Percentiles rank a stretch among this genome's conserved stretches.
Conservation (phyloP, 2,329 filamentous ascomycete species). For the Thielaviopsis cerberus region DNA sequence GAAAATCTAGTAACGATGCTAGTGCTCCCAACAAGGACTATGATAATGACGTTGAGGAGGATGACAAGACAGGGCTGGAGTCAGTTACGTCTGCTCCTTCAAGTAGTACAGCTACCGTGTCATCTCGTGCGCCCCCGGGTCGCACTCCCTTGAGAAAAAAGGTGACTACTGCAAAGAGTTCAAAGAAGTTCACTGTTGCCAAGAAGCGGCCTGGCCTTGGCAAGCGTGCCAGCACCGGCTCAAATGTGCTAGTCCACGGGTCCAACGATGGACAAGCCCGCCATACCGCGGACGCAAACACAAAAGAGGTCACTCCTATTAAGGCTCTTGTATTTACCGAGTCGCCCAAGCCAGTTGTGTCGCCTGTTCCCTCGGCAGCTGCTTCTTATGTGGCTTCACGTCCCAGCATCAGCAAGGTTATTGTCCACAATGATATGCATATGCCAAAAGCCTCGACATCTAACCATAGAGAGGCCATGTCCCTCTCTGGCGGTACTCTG, state of each 20-base stretch:
- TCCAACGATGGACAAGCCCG: constrained; percentile 15
- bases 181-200: constrained; percentile 18
- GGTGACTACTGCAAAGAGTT: constrained; percentile 20
- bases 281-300: background rate
- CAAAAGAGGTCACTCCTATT: background rate
- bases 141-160: constrained; percentile 21
- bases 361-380: background rate
- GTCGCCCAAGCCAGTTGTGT: background rate
- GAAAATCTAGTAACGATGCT: background rate
- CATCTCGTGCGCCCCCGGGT: background rate
- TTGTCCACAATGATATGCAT: constrained; percentile 2
- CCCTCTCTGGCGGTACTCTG: background rate
- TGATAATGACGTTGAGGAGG: background rate
- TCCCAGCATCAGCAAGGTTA: background rate
- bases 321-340: background rate
- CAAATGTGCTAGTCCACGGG: constrained; percentile 16
- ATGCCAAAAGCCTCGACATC: background rate
- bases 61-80: background rate
- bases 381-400: background rate
- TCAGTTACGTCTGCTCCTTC: background rate
- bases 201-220: constrained; percentile 11
- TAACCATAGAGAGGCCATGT: background rate
- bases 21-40: background rate
- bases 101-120: background rate
- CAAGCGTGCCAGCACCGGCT: constrained; percentile 14